Percentiles rank a stretch among this genome's conserved stretches.
These are phyloP conservation scores for Phytophthora uliginosa DNA, from an alignment of 352 stramenopile genomes.

Conservation along the genomic window DNA sequence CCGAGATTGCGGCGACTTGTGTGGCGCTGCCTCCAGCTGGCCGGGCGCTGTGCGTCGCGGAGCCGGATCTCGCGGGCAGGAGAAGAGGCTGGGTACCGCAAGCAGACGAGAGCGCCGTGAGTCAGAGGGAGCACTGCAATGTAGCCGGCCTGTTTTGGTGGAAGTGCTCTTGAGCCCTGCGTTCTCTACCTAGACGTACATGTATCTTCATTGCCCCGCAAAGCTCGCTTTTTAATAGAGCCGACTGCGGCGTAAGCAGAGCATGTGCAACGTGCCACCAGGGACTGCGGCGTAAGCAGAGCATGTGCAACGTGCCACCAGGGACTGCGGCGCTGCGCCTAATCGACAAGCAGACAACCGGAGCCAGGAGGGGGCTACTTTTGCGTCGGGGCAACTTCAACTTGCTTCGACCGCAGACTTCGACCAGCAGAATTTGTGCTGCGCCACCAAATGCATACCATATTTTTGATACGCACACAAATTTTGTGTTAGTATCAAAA, in stretches of 20 bases:
- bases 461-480: neutral
- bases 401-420: constrained; percentile 27
- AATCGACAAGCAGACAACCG: constrained; percentile 1
- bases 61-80: neutral
- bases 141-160: constrained; percentile 13
- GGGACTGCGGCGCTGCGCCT: constrained; percentile 10
- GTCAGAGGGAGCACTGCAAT: neutral
- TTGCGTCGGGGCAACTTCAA: constrained; percentile 22
- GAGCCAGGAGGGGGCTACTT: neutral
- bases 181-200: neutral
- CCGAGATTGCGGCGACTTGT: neutral
- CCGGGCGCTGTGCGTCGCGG: neutral
- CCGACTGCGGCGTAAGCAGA: neutral
- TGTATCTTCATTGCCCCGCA: neutral
- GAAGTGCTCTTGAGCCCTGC: constrained; percentile 20
- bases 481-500: neutral
- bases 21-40: constrained; percentile 1
- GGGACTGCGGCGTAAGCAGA: constrained; percentile 5
- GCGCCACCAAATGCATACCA: neutral
- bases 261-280: too few species aligned
- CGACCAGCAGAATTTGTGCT: too few species aligned
- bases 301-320: constrained; percentile 9
- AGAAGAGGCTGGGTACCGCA: neutral
- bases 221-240: neutral
- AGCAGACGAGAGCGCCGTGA: constrained; percentile 2